phyloP scores from a whole-genome alignment of 176 grass and related monocot genomes.

The Avena eriantha region DNA sequence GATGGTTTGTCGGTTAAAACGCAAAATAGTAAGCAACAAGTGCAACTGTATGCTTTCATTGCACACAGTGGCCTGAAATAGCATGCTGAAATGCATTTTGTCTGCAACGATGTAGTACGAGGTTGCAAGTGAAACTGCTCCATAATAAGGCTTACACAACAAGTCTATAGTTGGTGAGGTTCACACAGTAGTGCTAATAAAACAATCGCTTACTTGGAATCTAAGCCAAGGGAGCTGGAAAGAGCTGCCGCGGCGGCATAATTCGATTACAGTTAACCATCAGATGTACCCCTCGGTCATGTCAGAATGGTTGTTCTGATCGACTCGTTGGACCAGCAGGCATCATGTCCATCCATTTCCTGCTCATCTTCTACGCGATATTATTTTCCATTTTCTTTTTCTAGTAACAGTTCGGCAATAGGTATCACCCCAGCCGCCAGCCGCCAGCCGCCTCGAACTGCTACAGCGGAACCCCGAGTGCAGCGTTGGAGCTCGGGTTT shows the following conservation, averaged over 20 bases:
- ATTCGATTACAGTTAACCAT: constrained; percentile 32
- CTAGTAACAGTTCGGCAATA: no score
- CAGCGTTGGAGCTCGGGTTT: no score
- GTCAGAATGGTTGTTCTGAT: constrained; percentile 34
- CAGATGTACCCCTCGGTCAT: constrained; percentile 36
- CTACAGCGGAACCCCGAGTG: no score
- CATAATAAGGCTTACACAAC: neutral
- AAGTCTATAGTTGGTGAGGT: neutral
- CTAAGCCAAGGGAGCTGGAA: constrained; percentile 54
- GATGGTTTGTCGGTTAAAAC: neutral
- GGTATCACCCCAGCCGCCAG: no score
- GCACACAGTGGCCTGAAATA: no score
- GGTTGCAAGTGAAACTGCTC: neutral
- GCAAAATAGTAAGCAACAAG: neutral
- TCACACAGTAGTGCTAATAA: neutral
- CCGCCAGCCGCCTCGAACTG: no score
- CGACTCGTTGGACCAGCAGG: constrained; percentile 37
- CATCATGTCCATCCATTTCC: neutral
- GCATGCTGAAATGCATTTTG: constrained; percentile 11
- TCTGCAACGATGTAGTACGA: neutral
- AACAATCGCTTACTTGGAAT: constrained; percentile 33
- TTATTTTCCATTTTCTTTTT: neutral
- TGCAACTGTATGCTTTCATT: neutral
- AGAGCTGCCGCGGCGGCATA: constrained; percentile 38
- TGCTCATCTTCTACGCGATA: neutral